Conservation (phyloP, 169 alveolate genomes). For the Cryptosporidium ubiquitum region DNA sequence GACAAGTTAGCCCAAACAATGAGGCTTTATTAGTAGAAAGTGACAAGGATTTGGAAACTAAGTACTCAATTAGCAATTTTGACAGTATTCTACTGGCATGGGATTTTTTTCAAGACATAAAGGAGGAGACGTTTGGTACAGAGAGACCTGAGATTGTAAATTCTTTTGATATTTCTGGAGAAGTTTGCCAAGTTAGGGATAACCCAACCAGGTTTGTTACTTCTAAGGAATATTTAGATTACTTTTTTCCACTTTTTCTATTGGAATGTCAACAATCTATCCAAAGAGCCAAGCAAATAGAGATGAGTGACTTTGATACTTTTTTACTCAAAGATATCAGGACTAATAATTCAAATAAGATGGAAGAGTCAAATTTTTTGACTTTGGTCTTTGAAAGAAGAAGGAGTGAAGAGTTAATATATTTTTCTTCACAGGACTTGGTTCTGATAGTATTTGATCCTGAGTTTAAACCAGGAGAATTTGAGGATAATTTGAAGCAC, state of each 20-base stretch:
- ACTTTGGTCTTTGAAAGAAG: conserved; percentile 12
- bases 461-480: not conserved
- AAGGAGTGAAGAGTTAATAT: conserved; percentile 1
- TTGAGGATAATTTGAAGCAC: conserved; percentile 11
- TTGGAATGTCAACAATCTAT: conserved; percentile 71
- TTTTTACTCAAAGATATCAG: conserved; percentile 26
- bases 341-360: not conserved
- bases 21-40: not conserved
- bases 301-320: conserved; percentile 49
- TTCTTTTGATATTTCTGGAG: conserved; percentile 33
- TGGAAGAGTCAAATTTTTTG: conserved; percentile 14
- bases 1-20: not conserved
- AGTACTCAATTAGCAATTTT: conserved; percentile 23
- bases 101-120: conserved; percentile 66
- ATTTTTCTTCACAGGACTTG: conserved; percentile 56
- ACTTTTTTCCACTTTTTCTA: conserved; percentile 53
- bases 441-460: conserved; percentile 32
- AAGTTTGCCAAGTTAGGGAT: conserved; percentile 14
- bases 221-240: conserved; percentile 39
- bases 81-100: conserved; percentile 55
- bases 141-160: conserved; percentile 6
- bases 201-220: conserved; percentile 36
- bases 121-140: conserved; percentile 25
- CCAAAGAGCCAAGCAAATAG: conserved; percentile 67
- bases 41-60: conserved; percentile 13